phyloP scores from a whole-genome alignment of 345 rosid species.

The Pugionium dolabratum region DNA sequence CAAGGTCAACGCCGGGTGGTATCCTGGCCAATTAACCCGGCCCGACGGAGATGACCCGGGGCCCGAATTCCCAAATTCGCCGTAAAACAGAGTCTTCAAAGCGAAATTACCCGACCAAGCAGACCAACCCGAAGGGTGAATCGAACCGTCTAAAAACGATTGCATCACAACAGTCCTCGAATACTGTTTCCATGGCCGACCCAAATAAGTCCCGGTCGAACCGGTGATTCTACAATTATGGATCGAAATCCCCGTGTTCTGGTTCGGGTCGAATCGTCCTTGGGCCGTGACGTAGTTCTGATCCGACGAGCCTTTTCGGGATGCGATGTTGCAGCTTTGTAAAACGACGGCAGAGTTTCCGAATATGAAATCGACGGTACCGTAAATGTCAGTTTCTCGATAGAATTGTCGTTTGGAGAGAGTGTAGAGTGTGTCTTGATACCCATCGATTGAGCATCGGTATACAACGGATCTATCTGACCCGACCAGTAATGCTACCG shows the following conservation, averaged over 20 bases:
- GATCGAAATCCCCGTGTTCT: constrained; percentile 61
- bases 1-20: constrained; percentile 37
- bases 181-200: constrained; percentile 67
- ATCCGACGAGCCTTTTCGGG: constrained; percentile 46
- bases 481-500: constrained; percentile 65
- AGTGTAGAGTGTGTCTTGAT: constrained; percentile 66
- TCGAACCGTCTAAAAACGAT: constrained; percentile 48
- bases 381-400: constrained; percentile 48
- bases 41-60: constrained; percentile 49
- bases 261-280: constrained; percentile 54
- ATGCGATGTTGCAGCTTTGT: constrained; percentile 56
- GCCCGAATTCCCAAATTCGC: constrained; percentile 50
- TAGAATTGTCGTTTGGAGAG: constrained; percentile 63
- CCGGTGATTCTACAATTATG: constrained; percentile 54
- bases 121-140: constrained; percentile 59
- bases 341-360: constrained; percentile 65
- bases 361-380: constrained; percentile 69
- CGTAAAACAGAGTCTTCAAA: constrained; percentile 47
- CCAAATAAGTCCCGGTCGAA: constrained; percentile 51
- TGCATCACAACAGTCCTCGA: constrained; percentile 65
- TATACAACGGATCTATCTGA: constrained; percentile 52
- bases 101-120: constrained; percentile 44
- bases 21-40: constrained; percentile 56
- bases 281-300: constrained; percentile 67
- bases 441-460: constrained; percentile 50